Evolutionary conservation across 768 basidiomycete species (phyloP).

Genomic region (Filobasidium wieringae): DNA sequence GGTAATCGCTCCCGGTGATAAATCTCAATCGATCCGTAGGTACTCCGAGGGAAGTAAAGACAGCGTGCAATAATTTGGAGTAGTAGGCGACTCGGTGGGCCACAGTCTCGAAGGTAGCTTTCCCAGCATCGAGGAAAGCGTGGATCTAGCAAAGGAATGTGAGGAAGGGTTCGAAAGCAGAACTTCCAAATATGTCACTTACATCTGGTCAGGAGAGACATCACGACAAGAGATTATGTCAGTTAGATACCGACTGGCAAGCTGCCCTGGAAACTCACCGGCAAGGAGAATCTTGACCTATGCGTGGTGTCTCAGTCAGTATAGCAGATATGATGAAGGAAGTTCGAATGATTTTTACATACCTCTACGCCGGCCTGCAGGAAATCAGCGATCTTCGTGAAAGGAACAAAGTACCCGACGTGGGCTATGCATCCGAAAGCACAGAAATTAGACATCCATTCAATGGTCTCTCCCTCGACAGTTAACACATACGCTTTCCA

Average conservation of each 20-base stretch:
- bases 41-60: slow-evolving; percentile 80
- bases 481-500: slow-evolving; percentile 70
- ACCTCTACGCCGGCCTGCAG: slow-evolving; percentile 63
- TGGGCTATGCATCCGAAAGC: slow-evolving; percentile 73
- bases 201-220: background rate
- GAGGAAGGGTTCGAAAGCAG: background rate
- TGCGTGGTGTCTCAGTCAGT: too few species aligned
- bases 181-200: slow-evolving; percentile 2
- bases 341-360: background rate
- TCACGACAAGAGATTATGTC: background rate
- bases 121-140: slow-evolving; percentile 93
- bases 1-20: slow-evolving; percentile 83
- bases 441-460: background rate
- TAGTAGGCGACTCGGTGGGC: slow-evolving; percentile 82
- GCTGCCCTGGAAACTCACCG: slow-evolving; percentile 42
- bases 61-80: slow-evolving; percentile 61
- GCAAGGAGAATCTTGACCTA: slow-evolving; percentile 71
- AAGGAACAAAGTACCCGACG: slow-evolving; percentile 89
- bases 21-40: slow-evolving; percentile 72
- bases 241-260: background rate
- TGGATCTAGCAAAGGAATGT: slow-evolving; percentile 47
- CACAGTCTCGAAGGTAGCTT: slow-evolving; percentile 87
- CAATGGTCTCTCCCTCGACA: background rate
- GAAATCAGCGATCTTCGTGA: slow-evolving; percentile 94
- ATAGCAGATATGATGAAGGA: background rate